Percentiles rank a stretch among this genome's conserved stretches.
phyloP scores from a whole-genome alignment of 768 basidiomycete species.

The Phylloporus rhodoxanthus region DNA sequence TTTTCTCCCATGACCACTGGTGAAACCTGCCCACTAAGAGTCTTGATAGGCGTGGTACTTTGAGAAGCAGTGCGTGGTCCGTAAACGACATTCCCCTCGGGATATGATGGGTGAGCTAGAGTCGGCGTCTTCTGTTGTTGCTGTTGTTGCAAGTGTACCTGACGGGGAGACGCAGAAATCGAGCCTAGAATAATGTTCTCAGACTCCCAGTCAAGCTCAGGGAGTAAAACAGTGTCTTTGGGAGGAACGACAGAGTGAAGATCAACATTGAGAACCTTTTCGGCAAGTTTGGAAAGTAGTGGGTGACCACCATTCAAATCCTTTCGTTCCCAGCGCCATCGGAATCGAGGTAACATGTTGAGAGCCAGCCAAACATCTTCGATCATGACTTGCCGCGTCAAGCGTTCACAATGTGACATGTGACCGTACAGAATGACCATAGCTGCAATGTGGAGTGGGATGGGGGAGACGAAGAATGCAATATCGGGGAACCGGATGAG shows the following conservation, averaged over 20 bases:
- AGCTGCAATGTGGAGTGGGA: slow-evolving; percentile 82
- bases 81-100: slow-evolving; percentile 29
- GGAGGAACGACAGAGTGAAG: slow-evolving; percentile 47
- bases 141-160: slow-evolving; percentile 27
- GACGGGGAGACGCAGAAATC: slow-evolving; percentile 23
- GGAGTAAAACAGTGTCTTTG: slow-evolving; percentile 38
- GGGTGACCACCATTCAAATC: slow-evolving; percentile 76
- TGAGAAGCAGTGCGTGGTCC: slow-evolving; percentile 24
- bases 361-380: slow-evolving; percentile 86
- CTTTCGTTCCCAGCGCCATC: slow-evolving; percentile 89
- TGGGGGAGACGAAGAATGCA: slow-evolving; percentile 84
- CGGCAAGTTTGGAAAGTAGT: slow-evolving; percentile 76
- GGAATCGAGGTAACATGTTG: slow-evolving; percentile 82
- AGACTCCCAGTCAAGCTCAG: slow-evolving; percentile 43
- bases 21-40: slow-evolving; percentile 12
- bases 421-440: slow-evolving; percentile 89
- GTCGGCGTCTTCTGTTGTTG: slow-evolving; percentile 36
- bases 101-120: slow-evolving; percentile 30
- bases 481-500: slow-evolving; percentile 81
- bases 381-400: slow-evolving; percentile 58
- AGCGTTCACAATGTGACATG: slow-evolving; percentile 69
- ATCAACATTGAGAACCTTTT: slow-evolving; percentile 71
- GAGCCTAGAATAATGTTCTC: slow-evolving; percentile 30
- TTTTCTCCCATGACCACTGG: slow-evolving; percentile 25
- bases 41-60: slow-evolving; percentile 29